Evolutionary conservation across 2,329 filamentous ascomycete genomes (phyloP).

Genomic region (Neonectria coccinea): DNA sequence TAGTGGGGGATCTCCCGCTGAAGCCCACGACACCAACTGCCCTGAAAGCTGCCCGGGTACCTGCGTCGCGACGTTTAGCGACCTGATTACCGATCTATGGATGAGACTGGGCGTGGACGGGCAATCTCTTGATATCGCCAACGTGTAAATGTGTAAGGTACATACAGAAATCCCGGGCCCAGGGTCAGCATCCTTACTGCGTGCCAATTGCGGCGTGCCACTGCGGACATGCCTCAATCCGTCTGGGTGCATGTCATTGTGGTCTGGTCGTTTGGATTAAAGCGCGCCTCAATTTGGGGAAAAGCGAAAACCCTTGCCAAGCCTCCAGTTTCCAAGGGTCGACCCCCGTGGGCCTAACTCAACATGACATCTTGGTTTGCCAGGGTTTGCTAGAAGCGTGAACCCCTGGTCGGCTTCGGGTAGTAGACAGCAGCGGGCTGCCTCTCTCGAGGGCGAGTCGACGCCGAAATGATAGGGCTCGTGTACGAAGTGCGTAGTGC

Average conservation of each 20-base stretch:
- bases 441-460: neutral
- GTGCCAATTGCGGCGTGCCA: neutral
- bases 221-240: constrained; percentile 9
- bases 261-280: constrained; percentile 18
- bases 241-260: constrained; percentile 24
- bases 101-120: neutral
- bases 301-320: constrained; percentile 18
- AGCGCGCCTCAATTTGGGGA: constrained; percentile 3
- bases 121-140: neutral
- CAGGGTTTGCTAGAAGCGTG: neutral
- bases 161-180: neutral
- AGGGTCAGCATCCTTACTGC: neutral
- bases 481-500: neutral
- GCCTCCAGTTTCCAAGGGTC: constrained; percentile 18
- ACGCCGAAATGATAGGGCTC: neutral
- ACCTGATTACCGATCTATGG: neutral
- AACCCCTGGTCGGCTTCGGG: neutral
- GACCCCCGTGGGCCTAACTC: constrained; percentile 22
- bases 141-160: neutral
- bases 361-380: constrained; percentile 22
- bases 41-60: constrained; percentile 4
- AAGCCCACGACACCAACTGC: neutral
- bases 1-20: constrained; percentile 9
- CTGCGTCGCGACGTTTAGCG: constrained; percentile 5
- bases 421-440: neutral